Conservation (phyloP, 139 green algal genomes). For the Chlorella sp. region DNA sequence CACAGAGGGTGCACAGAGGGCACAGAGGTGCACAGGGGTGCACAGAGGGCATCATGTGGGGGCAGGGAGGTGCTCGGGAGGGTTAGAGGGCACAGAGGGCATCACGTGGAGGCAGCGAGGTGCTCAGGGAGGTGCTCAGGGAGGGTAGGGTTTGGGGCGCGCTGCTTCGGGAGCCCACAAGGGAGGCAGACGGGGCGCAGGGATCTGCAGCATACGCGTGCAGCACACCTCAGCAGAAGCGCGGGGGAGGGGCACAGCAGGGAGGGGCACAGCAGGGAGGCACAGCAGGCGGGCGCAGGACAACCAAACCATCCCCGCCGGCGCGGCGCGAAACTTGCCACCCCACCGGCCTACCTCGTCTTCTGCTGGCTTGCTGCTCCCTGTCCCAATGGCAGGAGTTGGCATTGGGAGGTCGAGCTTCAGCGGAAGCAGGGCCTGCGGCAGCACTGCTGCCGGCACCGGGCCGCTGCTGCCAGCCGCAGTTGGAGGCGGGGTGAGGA, state of each 20-base stretch:
- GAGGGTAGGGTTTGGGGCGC: no score
- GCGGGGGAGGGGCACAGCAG: background rate
- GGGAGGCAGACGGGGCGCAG: no score
- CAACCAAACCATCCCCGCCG: background rate
- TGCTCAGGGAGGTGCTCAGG: no score
- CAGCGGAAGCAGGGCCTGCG: slow-evolving; percentile 17
- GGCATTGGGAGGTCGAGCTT: slow-evolving; percentile 1
- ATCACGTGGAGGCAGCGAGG: background rate
- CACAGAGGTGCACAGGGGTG: no score
- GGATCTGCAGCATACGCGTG: no score
- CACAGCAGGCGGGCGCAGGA: background rate
- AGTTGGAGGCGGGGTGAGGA: background rate
- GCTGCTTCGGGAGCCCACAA: no score
- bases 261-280: background rate
- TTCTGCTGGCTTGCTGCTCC: background rate
- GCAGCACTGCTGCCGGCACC: background rate
- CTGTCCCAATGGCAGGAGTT: background rate
- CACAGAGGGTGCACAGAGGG: no score
- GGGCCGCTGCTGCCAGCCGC: background rate
- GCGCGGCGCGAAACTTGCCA: no score
- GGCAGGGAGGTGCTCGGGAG: background rate
- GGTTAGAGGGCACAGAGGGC: background rate
- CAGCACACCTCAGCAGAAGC: background rate
- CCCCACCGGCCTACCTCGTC: background rate
- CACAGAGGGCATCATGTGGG: no score